Percentiles rank a stretch among this genome's conserved stretches.
Conservation (phyloP, 2,329 filamentous ascomycete genomes). For the Cadophora gregata region DNA sequence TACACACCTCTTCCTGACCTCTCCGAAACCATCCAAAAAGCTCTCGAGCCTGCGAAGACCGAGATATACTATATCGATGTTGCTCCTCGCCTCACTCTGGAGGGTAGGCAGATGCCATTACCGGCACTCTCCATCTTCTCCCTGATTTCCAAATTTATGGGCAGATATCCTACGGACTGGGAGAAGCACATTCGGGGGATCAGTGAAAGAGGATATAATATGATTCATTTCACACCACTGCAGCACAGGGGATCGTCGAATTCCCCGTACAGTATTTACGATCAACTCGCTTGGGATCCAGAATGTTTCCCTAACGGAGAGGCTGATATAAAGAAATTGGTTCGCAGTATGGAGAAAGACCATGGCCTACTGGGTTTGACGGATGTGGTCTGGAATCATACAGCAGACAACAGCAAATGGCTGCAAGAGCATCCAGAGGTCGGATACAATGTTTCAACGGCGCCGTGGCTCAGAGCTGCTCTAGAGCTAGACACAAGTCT, state of each 20-base stretch:
- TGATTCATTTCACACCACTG: conserved; percentile 97
- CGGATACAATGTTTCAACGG: conserved; percentile 91
- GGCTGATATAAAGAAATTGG: conserved; percentile 76
- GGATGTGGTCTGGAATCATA: conserved; percentile 98
- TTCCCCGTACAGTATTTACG: conserved; percentile 95
- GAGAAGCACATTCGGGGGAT: conserved; percentile 88
- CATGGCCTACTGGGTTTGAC: conserved; percentile 87
- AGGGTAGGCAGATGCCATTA: conserved; percentile 76
- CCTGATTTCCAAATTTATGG: conserved; percentile 97
- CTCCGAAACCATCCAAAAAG: conserved; percentile 54
- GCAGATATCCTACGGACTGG: conserved; percentile 88
- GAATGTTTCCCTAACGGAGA: conserved; percentile 84
- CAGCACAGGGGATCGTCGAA: conserved; percentile 90
- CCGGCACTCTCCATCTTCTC: conserved; percentile 92
- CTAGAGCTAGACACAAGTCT: conserved; percentile 82
- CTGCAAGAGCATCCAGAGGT: conserved; percentile 92
- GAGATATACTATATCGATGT: conserved; percentile 92
- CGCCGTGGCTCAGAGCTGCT: conserved; percentile 75
- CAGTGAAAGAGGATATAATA: conserved; percentile 92
- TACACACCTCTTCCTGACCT: conserved; percentile 85
- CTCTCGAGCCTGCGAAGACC: conserved; percentile 68
- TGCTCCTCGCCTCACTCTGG: conserved; percentile 77
- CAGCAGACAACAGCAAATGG: conserved; percentile 94
- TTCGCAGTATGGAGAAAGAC: conserved; percentile 81
- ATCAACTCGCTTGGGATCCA: conserved; percentile 88